Percentiles rank a stretch among this genome's conserved stretches.
Conservation (phyloP, 2,329 filamentous ascomycete species). For the Ophiostoma tasmaniense region DNA sequence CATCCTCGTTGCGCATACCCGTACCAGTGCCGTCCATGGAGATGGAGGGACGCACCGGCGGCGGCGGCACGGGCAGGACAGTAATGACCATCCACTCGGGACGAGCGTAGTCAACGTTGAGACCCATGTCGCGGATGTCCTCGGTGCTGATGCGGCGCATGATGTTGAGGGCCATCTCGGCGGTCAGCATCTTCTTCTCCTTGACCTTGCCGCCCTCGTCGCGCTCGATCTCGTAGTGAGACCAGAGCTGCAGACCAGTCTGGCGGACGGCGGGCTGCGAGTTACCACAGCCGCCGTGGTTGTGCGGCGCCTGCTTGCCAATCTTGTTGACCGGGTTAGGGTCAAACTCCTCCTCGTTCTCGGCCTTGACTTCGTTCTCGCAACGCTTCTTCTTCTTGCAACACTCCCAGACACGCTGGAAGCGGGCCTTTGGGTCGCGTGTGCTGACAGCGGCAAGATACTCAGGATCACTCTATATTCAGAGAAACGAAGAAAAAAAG, state of each 20-base stretch:
- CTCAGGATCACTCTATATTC: slow-evolving; percentile 65
- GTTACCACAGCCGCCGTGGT: slow-evolving; percentile 90
- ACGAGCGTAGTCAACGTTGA: slow-evolving; percentile 90
- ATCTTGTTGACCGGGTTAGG: slow-evolving; percentile 31
- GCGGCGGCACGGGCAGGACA: slow-evolving; percentile 88
- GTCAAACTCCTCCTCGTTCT: slow-evolving; percentile 60
- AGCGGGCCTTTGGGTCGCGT: slow-evolving; percentile 88
- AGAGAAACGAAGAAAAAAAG: neutral
- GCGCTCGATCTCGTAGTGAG: slow-evolving; percentile 63
- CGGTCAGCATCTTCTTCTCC: slow-evolving; percentile 74
- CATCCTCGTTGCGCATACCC: slow-evolving; percentile 91
- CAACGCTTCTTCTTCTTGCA: slow-evolving; percentile 85
- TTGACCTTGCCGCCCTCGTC: slow-evolving; percentile 66
- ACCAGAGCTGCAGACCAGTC: slow-evolving; percentile 74
- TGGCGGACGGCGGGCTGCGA: slow-evolving; percentile 80
- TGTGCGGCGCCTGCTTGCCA: slow-evolving; percentile 42
- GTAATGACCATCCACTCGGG: slow-evolving; percentile 98
- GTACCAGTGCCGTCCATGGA: slow-evolving; percentile 91
- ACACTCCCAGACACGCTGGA: slow-evolving; percentile 82
- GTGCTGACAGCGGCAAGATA: slow-evolving; percentile 74
- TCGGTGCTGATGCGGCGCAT: slow-evolving; percentile 76
- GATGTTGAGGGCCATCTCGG: slow-evolving; percentile 75
- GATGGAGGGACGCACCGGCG: slow-evolving; percentile 91
- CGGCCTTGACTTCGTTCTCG: slow-evolving; percentile 59
- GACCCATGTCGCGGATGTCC: slow-evolving; percentile 76